Evolutionary conservation across 129 eudicot species (phyloP), one percentile per base, ranked within the genome.

Genomic region (Pittosporum tobira): DNA sequence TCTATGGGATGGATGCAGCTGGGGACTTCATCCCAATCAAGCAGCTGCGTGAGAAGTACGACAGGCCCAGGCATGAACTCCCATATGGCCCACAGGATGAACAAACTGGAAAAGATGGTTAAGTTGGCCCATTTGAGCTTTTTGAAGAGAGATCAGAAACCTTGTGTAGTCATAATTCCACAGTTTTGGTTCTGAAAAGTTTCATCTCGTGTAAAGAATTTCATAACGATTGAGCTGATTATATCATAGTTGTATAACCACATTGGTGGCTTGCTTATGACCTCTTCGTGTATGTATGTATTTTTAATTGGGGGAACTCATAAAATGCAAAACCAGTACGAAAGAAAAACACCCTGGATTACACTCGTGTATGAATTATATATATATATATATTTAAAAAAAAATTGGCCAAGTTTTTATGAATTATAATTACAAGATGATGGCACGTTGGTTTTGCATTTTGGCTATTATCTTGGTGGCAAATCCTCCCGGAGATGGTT

Each of bases 41-140:
- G 70, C 98, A 90, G 74, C 81, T 90, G 51, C 94, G 95, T 2
- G 95, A 90, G 64, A 90, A 90, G 76, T 90, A 75, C 75, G 80
- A 74, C 73, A 78, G 74, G 71, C 95, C 98, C 18, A 65, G 98
- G 60, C 88, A 85, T 29, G 98, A 90, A 75, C 74, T 86, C 62
- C 94, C 95, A 4, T 78, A 71, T 44, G 86, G 85, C 65, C 81
- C 83, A 53, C 61, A 73, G 14, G 85, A 86, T 52, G 94, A 80
- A 40, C 65, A 67, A 43, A 65, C 61, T 2, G 78, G 81, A 11
- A 66, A 70, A 52, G 80, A 70, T 73, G 68, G 72, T 57, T 79
- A 65, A 74, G 34, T n/a, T 22, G 12, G 27, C 6, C 21, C 34
- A 25, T n/a, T 23, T 25, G 22, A 31, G 14, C 15, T n/a, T 18